These are phyloP conservation scores for Microbotryomycetes sp. DNA, from an alignment of 1,284 basidiomycete genomes.

Conservation along the genomic window DNA sequence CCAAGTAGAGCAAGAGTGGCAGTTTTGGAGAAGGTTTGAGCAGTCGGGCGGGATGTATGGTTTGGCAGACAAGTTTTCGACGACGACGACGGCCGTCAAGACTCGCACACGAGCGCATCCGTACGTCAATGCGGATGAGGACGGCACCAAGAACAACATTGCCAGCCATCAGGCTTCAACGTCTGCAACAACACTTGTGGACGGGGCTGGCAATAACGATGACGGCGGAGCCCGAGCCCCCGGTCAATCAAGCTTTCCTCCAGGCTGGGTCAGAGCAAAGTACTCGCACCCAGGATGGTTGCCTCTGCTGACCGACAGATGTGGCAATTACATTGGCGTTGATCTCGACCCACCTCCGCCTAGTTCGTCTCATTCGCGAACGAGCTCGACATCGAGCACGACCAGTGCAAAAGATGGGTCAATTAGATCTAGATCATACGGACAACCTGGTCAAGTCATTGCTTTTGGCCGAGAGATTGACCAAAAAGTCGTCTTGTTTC, in stretches of 20 bases:
- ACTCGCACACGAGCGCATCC: slow-evolving; percentile 37
- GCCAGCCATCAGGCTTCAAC: slow-evolving; percentile 1
- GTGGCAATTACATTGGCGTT: slow-evolving; percentile 93
- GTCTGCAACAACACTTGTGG: neutral
- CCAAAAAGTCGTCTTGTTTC: slow-evolving; percentile 89
- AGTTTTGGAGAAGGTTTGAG: slow-evolving; percentile 87
- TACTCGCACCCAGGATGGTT: slow-evolving; percentile 96
- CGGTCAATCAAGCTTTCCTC: slow-evolving; percentile 58
- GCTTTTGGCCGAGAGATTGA: slow-evolving; percentile 97
- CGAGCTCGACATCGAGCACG: slow-evolving; percentile 8
- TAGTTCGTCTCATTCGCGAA: neutral
- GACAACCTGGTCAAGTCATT: slow-evolving; percentile 83
- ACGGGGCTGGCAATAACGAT: neutral
- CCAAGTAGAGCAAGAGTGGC: slow-evolving; percentile 84
- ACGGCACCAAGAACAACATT: neutral
- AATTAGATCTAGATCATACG: slow-evolving; percentile 45
- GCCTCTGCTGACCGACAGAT: slow-evolving; percentile 84
- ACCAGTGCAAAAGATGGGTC: slow-evolving; percentile 44
- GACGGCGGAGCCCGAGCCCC: slow-evolving; percentile 4
- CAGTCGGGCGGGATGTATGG: slow-evolving; percentile 19
- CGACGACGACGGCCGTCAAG: neutral
- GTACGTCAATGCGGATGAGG: slow-evolving; percentile 58
- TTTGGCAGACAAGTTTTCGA: slow-evolving; percentile 15
- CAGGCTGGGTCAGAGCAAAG: slow-evolving; percentile 78
- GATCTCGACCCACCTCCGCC: slow-evolving; percentile 70